Conservation (phyloP, 1,139 yeast species). For the Pichia sp. region DNA sequence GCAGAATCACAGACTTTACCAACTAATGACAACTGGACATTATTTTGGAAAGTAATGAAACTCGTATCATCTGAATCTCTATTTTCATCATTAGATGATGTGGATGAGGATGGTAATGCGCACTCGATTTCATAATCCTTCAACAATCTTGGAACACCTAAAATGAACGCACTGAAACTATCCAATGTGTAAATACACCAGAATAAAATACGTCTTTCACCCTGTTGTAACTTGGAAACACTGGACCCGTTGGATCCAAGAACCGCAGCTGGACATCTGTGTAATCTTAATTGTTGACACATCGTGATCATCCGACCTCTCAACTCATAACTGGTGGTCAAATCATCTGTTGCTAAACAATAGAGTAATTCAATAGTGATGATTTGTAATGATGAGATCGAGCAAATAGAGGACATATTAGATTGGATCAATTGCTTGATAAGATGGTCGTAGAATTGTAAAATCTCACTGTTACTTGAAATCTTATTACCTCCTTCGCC, state of each 20-base stretch:
- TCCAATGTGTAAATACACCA: conserved; percentile 86
- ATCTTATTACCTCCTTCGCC: conserved; percentile 8
- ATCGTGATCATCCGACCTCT: conserved; percentile 76
- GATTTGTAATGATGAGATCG: conserved; percentile 70
- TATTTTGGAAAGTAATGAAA: conserved; percentile 52
- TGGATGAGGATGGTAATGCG: conserved; percentile 60
- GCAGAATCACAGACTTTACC: conserved; percentile 69
- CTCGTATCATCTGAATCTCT: conserved; percentile 41
- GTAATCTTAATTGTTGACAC: conserved; percentile 85
- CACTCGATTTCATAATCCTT: conserved; percentile 85
- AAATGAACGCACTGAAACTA: conserved; percentile 66
- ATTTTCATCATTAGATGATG: conserved; percentile 26
- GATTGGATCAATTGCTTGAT: conserved; percentile 48
- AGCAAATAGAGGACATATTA: conserved; percentile 52
- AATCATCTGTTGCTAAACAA: conserved; percentile 72
- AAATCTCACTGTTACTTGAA: conserved; percentile 29
- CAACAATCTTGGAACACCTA: conserved; percentile 80
- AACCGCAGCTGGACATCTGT: conserved; percentile 86
- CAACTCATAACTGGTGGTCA: conserved; percentile 69
- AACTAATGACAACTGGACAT: conserved; percentile 56
- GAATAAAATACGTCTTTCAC: conserved; percentile 75
- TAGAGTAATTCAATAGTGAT: conserved; percentile 68
- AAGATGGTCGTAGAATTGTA: conserved; percentile 34
- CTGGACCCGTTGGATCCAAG: conserved; percentile 55
- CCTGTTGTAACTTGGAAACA: conserved; percentile 65